Base-by-base conservation (phyloP, 2,329 filamentous ascomycete genomes). In the Scedosporium aurantiacum region DNA sequence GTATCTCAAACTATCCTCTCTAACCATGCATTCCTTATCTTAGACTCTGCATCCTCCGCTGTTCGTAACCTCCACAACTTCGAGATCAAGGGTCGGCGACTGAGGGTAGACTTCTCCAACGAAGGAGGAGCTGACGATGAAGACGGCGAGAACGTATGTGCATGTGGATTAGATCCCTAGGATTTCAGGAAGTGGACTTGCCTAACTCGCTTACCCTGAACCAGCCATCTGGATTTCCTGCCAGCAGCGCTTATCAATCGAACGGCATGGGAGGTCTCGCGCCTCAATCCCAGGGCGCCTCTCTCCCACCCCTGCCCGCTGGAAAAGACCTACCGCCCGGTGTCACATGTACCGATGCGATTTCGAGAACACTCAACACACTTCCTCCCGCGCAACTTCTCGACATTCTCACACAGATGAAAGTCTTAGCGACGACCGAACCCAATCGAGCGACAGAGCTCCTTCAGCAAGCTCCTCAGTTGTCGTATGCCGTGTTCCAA, bases 1-100 rank as follows among this genome's bases (percentile, higher is more conserved):
- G 55, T 6, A 10, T 40, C 41, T 32, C 27, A 54, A 54, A 62
- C 66, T 16, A 64, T 25, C 41, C 43, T 56, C 60, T 41, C 47
- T 54, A 27, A 54, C 50, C 18, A 3, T 23, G 54, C 27, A 47
- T 41, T 45, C 61, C 58, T 41, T 63, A 60, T 60, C 32, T 59
- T 57, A 85, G 84, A 87, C 68, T 87, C 91, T 27, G 94, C 94
- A 37, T 91, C 93, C 43, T 96, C 91, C 2, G 94, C 94, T 2
- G 93, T 97, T 57, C 88, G 93, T 67, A 97, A 99, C 71, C 79
- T 97, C 60, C 96, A 97, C 76, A 91, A 96, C 73, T 87, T 91
- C 75, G 93, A 97, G 72, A 86, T 97, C 70, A 95, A 96, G 87
- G 91, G 91, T 61, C 85, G 94, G 69, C 96, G 96, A 74, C 82